These are phyloP conservation scores for Penicillium hesseltinei DNA, from an alignment of 2,329 filamentous ascomycete species.

Conservation along the genomic window DNA sequence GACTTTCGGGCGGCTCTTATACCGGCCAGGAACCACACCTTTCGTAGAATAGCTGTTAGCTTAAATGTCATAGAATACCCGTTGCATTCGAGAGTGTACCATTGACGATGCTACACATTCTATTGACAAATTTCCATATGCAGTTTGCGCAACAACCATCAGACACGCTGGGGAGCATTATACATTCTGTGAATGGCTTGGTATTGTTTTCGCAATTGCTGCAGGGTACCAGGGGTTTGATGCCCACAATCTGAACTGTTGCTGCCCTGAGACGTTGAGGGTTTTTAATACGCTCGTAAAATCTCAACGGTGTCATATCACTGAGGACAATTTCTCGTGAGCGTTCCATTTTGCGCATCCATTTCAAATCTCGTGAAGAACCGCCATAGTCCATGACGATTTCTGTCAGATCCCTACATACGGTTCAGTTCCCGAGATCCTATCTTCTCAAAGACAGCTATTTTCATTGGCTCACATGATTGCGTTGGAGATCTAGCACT, in stretches of 20 bases:
- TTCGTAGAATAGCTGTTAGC: neutral
- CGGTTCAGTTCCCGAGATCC: neutral
- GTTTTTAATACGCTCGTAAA: neutral
- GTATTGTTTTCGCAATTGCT: neutral
- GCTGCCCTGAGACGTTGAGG: too few species aligned
- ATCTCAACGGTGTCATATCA: neutral
- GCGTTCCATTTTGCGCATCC: neutral
- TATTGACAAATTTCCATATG: neutral
- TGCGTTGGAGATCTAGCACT: too few species aligned
- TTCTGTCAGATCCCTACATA: too few species aligned
- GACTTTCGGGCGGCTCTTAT: neutral
- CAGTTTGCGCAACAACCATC: neutral
- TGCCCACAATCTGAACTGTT: neutral
- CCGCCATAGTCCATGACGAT: neutral
- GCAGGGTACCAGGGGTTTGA: neutral
- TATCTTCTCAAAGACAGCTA: neutral
- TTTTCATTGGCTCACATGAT: neutral
- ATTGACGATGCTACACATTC: neutral
- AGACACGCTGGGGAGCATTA: neutral
- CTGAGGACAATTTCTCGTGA: neutral
- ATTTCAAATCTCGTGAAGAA: fast-evolving
- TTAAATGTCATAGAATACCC: neutral
- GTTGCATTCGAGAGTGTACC: neutral
- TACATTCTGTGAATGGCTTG: neutral
- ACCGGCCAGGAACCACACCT: neutral